Conservation (phyloP, 2,329 filamentous ascomycete genomes). For the Xylaria sp. region DNA sequence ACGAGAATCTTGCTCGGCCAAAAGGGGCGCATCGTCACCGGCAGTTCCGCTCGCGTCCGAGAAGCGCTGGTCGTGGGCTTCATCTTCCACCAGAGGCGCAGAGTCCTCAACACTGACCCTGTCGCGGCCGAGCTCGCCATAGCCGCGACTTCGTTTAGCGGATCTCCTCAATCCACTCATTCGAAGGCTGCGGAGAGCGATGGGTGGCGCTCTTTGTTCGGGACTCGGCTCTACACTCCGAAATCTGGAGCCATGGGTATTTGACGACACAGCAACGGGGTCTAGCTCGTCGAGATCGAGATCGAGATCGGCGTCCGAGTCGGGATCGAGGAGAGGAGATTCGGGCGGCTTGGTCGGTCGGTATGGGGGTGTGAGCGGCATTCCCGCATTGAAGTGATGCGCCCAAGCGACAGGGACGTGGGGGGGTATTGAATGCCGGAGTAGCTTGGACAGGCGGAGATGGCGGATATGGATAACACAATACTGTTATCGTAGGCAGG, state of each 20-base stretch:
- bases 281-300: constrained; percentile 82
- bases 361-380: constrained; percentile 61
- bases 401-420: constrained; percentile 30
- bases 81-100: constrained; percentile 69
- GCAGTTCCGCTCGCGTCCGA: constrained; percentile 64
- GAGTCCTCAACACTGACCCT: constrained; percentile 69
- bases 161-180: constrained; percentile 67
- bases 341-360: constrained; percentile 66
- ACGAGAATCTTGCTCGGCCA: constrained; percentile 52
- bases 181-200: constrained; percentile 73
- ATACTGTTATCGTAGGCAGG: not conserved
- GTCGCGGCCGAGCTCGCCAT: constrained; percentile 65
- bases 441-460: not conserved
- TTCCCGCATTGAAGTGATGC: constrained; percentile 52
- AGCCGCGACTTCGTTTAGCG: constrained; percentile 59
- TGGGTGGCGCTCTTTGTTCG: constrained; percentile 59
- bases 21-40: constrained; percentile 77
- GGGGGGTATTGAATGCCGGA: not conserved
- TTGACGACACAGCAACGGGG: constrained; percentile 54
- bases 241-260: constrained; percentile 42
- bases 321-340: constrained; percentile 70
- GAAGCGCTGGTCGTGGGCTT: constrained; percentile 59
- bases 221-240: constrained; percentile 57
- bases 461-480: not conserved
- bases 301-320: constrained; percentile 79